Evolutionary conservation across 2,329 filamentous ascomycete species (phyloP).

Genomic region (Microthyrium microscopicum): DNA sequence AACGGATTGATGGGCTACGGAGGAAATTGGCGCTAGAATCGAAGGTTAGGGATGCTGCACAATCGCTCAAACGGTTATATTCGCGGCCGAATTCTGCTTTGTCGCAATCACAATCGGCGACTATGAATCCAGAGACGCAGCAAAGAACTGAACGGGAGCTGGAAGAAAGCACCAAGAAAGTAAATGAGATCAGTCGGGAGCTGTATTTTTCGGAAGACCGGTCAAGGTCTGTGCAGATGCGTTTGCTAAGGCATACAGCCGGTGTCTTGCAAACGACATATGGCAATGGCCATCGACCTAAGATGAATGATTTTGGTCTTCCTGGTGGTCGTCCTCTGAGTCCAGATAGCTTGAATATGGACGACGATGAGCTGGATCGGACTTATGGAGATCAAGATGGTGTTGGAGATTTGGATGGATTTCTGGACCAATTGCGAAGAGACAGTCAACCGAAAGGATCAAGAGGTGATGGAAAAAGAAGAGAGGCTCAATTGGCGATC

Average conservation of each 20-base stretch:
- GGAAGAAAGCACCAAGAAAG: slow-evolving; percentile 57
- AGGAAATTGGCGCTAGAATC: slow-evolving; percentile 76
- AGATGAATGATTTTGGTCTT: not conserved
- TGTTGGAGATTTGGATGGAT: slow-evolving; percentile 33
- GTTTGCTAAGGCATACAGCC: slow-evolving; percentile 76
- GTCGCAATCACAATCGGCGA: slow-evolving; percentile 20
- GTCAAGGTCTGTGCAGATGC: slow-evolving; percentile 55
- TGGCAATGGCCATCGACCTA: slow-evolving; percentile 41
- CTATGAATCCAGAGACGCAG: slow-evolving; percentile 14
- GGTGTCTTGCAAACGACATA: slow-evolving; percentile 80
- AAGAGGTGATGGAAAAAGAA: slow-evolving; percentile 10
- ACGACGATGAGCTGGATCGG: not conserved
- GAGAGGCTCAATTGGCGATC: slow-evolving; percentile 40
- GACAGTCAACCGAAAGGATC: slow-evolving; percentile 14
- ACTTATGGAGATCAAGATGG: slow-evolving; percentile 3
- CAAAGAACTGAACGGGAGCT: slow-evolving; percentile 57
- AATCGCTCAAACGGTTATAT: slow-evolving; percentile 70
- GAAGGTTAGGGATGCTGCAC: slow-evolving; percentile 86
- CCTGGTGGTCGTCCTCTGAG: slow-evolving; percentile 43
- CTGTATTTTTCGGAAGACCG: slow-evolving; percentile 65
- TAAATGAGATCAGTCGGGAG: slow-evolving; percentile 69
- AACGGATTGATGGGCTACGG: slow-evolving; percentile 66
- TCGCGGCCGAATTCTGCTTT: slow-evolving; percentile 37
- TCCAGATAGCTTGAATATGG: slow-evolving; percentile 52
- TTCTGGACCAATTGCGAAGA: slow-evolving; percentile 15